These are phyloP conservation scores for Lenzites betulinus DNA, from an alignment of 768 basidiomycete species.

Conservation along the genomic window DNA sequence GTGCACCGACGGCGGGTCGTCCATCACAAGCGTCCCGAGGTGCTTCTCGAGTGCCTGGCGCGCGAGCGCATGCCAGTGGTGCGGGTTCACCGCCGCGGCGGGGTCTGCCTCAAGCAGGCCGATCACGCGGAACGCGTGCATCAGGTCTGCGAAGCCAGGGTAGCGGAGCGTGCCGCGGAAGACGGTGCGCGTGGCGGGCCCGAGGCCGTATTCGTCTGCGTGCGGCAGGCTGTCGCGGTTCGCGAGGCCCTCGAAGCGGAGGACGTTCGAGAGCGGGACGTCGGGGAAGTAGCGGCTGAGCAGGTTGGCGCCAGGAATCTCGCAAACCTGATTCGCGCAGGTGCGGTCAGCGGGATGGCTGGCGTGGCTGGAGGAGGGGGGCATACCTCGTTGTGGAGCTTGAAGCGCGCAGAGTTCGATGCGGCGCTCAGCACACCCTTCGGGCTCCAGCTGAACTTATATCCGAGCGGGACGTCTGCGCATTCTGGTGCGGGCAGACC, in stretches of 20 bases:
- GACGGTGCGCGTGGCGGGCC: conserved; percentile 52
- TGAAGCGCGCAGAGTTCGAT: conserved; percentile 68
- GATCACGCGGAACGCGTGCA: conserved; percentile 69
- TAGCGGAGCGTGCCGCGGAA: conserved; percentile 91
- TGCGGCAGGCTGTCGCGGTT: conserved; percentile 85
- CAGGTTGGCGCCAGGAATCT: conserved; percentile 55
- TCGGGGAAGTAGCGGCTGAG: conserved; percentile 60
- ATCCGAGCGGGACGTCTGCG: conserved; percentile 69
- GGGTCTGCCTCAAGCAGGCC: conserved; percentile 60
- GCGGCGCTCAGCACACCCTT: conserved; percentile 84
- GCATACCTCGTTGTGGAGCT: conserved; percentile 57
- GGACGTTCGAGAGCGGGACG: conserved; percentile 63
- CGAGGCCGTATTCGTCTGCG: conserved; percentile 61
- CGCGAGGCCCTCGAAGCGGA: conserved; percentile 80
- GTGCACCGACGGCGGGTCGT: conserved; percentile 35
- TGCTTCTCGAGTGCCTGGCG: conserved; percentile 36
- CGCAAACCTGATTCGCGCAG: conserved; percentile 38
- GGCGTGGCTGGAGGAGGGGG: not conserved
- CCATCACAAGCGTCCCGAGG: conserved; percentile 30
- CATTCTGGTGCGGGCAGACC: conserved; percentile 82
- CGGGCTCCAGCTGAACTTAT: conserved; percentile 95
- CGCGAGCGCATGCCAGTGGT: conserved; percentile 43
- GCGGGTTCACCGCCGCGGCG: conserved; percentile 35
- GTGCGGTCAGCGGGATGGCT: not conserved
- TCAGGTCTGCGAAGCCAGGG: conserved; percentile 75